Evolutionary conservation across 495 filamentous ascomycete genomes (phyloP), one percentile per base, ranked within the genome.

Genomic region (Filosporella fistucella): DNA sequence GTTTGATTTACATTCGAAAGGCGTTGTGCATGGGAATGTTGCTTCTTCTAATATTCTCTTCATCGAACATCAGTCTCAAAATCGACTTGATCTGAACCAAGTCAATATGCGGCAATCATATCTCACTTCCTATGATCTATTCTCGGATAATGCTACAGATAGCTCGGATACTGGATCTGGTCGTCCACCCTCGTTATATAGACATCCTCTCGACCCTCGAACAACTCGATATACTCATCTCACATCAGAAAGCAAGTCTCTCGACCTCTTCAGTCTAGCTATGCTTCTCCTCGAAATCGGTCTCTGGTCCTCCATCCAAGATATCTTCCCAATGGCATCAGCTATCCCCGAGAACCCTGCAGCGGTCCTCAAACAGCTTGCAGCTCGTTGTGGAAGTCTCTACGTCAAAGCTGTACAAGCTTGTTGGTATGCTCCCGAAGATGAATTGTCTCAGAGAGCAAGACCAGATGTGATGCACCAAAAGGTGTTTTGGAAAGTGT

Each of bases 251-350:
- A 71, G 66, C 26, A 74, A 74, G 66, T 78, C 82, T 1, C 82
- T 89, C 55, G 91, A 96, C 57, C 72, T 95, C 0, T 95, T 94
- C 60, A 85, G 87, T 3, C 68, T 96, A 2, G 89, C 88, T 28
- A 76, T 95, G 56, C 71, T 95, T 11, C 70, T 96, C 10, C 65
- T 95, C 23, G 91, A 94, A 45, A 84, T 96, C 47, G 91, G 90
- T 21, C 71, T 95, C 1, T 96, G 91, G 91, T 81, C 78, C n/a
- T 82, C 85, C 2, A 71, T 95, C 29, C 71, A 77, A 28, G 76
- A 80, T 45, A 68, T 86, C 2, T 76, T 24, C 62, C 71, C 22
- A 57, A 61, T 26, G 36, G 56, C n/a, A 4, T 14, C 42, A 63
- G 60, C 54, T 61, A 65, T 59, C 21, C 52, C 52, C 1, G 47